These are phyloP conservation scores for Sporothrix sp. DNA, from an alignment of 2,329 filamentous ascomycete genomes.

Conservation along the genomic window DNA sequence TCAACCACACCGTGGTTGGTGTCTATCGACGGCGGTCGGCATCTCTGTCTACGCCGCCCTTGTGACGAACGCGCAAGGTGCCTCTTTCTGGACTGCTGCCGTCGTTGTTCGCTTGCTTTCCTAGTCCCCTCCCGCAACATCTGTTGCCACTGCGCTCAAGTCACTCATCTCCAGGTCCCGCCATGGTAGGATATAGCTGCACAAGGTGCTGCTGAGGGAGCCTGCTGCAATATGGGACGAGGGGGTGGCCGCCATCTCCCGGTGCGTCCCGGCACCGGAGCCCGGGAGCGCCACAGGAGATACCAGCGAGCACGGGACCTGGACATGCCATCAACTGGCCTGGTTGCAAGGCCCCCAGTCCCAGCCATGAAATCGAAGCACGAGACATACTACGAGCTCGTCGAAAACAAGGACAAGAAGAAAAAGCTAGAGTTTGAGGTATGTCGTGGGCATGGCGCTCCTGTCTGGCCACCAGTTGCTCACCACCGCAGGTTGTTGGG, in stretches of 20 bases:
- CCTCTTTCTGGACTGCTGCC: neutral
- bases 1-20: neutral
- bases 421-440: constrained; percentile 56
- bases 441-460: constrained; percentile 18
- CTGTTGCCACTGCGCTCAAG: neutral
- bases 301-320: constrained; percentile 21
- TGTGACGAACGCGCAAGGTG: neutral
- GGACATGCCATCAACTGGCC: constrained; percentile 19
- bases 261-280: constrained; percentile 21
- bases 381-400: constrained; percentile 53
- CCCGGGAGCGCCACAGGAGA: constrained; percentile 26
- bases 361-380: constrained; percentile 42
- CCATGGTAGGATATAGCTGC: constrained; percentile 19
- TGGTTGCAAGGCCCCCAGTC: constrained; percentile 24
- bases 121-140: neutral
- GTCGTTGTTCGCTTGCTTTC: neutral
- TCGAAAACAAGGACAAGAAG: constrained; percentile 55
- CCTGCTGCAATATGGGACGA: constrained; percentile 22
- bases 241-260: constrained; percentile 21
- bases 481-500: constrained; percentile 38
- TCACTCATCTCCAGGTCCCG: neutral
- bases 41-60: too few relatives aligned
- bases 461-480: neutral
- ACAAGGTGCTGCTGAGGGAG: constrained; percentile 12
- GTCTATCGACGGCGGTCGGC: neutral